Evolutionary conservation across 139 green algal species (phyloP).

Genomic region (Penium margaritaceum): DNA sequence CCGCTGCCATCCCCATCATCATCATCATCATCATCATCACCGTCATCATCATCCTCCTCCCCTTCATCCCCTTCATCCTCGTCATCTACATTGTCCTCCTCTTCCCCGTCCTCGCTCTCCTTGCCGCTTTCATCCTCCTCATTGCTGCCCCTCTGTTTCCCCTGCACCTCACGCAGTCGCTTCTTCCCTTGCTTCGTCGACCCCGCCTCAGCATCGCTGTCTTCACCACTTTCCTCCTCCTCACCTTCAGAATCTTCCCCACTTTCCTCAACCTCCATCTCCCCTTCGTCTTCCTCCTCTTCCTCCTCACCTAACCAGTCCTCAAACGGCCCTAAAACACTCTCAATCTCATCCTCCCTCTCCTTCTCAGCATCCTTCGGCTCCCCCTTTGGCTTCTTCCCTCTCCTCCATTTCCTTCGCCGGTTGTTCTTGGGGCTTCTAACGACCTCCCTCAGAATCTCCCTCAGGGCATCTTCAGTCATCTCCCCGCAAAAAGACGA

Average conservation of each 20-base stretch:
- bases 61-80: no score
- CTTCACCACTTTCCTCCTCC: constrained; percentile 1
- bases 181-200: no score
- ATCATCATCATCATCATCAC: neutral
- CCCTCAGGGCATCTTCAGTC: neutral
- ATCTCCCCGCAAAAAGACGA: constrained; percentile 2
- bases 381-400: no score
- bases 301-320: constrained; percentile 4
- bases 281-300: constrained; percentile 19
- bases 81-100: no score
- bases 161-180: neutral
- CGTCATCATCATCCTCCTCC: no score
- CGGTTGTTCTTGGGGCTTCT: no score
- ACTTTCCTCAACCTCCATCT: constrained; percentile 25
- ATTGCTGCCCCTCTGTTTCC: neutral
- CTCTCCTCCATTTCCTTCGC: no score
- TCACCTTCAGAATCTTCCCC: constrained; percentile 17
- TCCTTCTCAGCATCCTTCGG: neutral
- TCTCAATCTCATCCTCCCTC: constrained; percentile 15
- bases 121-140: no score
- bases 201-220: neutral
- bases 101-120: constrained; percentile 7
- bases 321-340: no score
- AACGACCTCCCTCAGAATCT: no score
- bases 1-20: no score